Conservation (phyloP, 306 rosid species). For the Morella rubra region DNA sequence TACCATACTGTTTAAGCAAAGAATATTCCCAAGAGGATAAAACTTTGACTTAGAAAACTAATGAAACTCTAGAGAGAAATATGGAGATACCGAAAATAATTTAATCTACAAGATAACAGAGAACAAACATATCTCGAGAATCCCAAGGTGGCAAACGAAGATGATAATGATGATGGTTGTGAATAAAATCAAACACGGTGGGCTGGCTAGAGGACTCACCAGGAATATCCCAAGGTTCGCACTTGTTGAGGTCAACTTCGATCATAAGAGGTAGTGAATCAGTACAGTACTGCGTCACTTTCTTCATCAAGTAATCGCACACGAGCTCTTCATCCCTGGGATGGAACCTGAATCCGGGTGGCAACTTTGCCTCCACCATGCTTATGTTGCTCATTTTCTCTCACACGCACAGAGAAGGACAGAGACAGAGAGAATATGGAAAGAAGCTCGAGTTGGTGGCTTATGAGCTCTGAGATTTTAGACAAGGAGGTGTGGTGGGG, state of each 20-base stretch:
- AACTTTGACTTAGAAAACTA: neutral
- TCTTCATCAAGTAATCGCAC: slow-evolving; percentile 80
- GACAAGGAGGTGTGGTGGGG: slow-evolving; percentile 18
- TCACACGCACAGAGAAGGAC: neutral
- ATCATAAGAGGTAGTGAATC: slow-evolving; percentile 49
- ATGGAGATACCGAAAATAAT: no score
- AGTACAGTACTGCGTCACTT: slow-evolving; percentile 46
- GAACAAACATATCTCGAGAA: no score
- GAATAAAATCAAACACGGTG: slow-evolving; percentile 11
- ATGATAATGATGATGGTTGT: neutral
- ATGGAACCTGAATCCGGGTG: slow-evolving; percentile 95
- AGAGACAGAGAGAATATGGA: slow-evolving; percentile 5
- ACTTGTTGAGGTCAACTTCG: slow-evolving; percentile 94
- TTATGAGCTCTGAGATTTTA: slow-evolving; percentile 15
- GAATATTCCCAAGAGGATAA: no score
- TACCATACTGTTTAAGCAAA: slow-evolving; percentile 4
- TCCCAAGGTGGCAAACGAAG: neutral
- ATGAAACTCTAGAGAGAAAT: no score
- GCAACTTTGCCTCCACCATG: slow-evolving; percentile 79
- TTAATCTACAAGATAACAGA: no score
- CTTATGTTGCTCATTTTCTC: slow-evolving; percentile 72
- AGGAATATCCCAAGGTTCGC: slow-evolving; percentile 96
- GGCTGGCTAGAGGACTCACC: slow-evolving; percentile 42
- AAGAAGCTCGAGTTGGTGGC: slow-evolving; percentile 12
- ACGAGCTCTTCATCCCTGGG: slow-evolving; percentile 94